Conservation (phyloP, 2,329 filamentous ascomycete species). For the Penicillium vulpinum region DNA sequence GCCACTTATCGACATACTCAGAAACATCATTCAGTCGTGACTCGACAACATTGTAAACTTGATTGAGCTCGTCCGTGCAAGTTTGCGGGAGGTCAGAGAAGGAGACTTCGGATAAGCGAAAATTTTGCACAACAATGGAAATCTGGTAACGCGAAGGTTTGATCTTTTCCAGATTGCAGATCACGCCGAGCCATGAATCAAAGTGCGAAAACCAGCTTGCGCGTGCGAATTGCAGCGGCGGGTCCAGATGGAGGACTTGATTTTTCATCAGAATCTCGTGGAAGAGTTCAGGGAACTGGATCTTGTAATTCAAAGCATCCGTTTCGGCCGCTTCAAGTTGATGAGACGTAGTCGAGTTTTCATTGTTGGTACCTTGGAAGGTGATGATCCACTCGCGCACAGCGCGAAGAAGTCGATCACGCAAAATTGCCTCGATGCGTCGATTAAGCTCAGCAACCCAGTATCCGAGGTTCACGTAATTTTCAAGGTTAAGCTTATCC, state of each 20-base stretch:
- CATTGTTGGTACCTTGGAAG: constrained; percentile 64
- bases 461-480: constrained; percentile 86
- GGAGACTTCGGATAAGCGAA: constrained; percentile 49
- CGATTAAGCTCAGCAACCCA: constrained; percentile 89
- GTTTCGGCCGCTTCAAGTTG: constrained; percentile 24
- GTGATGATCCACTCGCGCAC: constrained; percentile 83
- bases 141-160: constrained; percentile 96
- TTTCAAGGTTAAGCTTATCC: constrained; percentile 93
- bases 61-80: constrained; percentile 75
- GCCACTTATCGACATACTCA: constrained; percentile 92
- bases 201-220: constrained; percentile 93
- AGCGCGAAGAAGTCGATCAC: constrained; percentile 79
- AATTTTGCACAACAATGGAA: constrained; percentile 58
- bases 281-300: constrained; percentile 57
- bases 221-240: constrained; percentile 84
- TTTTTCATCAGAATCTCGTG: constrained; percentile 98
- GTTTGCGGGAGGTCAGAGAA: constrained; percentile 83
- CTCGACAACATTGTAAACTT: constrained; percentile 82
- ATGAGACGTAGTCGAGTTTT: constrained; percentile 25
- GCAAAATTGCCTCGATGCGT: constrained; percentile 77
- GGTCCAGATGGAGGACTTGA: constrained; percentile 94
- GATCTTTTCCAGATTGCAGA: constrained; percentile 90
- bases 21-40: constrained; percentile 77
- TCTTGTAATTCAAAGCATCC: constrained; percentile 35
- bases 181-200: constrained; percentile 87